These are phyloP conservation scores for Scopulariopsis brevicaulis DNA, from an alignment of 2,329 filamentous ascomycete genomes.

Conservation along the genomic window DNA sequence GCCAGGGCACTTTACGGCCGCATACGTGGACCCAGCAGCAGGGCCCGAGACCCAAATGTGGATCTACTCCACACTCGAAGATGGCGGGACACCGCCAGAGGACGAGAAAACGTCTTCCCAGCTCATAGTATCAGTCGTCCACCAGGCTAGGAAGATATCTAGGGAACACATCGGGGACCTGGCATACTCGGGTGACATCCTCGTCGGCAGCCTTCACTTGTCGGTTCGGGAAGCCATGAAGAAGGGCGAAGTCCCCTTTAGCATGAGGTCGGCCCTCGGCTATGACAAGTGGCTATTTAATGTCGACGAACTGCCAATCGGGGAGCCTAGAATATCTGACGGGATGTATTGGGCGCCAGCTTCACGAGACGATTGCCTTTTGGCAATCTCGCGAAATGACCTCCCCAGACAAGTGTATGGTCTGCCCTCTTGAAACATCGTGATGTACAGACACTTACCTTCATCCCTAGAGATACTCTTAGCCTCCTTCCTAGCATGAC, in stretches of 20 bases:
- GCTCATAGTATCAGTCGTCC: constrained; percentile 20
- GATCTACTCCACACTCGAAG: constrained; percentile 45
- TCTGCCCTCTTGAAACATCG: background rate
- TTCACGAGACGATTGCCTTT: constrained; percentile 35
- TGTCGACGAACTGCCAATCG: constrained; percentile 27
- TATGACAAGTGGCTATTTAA: constrained; percentile 50
- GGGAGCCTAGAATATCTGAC: constrained; percentile 20
- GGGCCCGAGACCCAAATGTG: constrained; percentile 54
- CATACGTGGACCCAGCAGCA: constrained; percentile 49
- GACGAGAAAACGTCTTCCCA: constrained; percentile 15
- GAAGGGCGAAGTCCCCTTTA: background rate
- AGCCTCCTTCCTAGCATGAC: constrained; percentile 31
- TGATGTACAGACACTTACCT: background rate
- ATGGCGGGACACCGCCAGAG: constrained; percentile 8
- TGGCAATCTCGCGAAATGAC: constrained; percentile 42
- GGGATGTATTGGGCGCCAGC: constrained; percentile 46
- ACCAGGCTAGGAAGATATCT: constrained; percentile 16
- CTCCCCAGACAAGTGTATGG: constrained; percentile 43
- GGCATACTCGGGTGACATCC: constrained; percentile 16
- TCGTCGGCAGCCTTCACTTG: constrained; percentile 23
- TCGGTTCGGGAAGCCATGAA: constrained; percentile 11
- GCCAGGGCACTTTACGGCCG: constrained; percentile 33
- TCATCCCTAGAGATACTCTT: constrained; percentile 24
- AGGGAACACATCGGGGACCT: constrained; percentile 10
- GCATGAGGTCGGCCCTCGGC: background rate